Percentiles rank a stretch among this genome's conserved stretches.
These are phyloP conservation scores for Aspergillus fumigatiaffinis DNA, from an alignment of 2,329 filamentous ascomycete genomes.

Conservation along the genomic window DNA sequence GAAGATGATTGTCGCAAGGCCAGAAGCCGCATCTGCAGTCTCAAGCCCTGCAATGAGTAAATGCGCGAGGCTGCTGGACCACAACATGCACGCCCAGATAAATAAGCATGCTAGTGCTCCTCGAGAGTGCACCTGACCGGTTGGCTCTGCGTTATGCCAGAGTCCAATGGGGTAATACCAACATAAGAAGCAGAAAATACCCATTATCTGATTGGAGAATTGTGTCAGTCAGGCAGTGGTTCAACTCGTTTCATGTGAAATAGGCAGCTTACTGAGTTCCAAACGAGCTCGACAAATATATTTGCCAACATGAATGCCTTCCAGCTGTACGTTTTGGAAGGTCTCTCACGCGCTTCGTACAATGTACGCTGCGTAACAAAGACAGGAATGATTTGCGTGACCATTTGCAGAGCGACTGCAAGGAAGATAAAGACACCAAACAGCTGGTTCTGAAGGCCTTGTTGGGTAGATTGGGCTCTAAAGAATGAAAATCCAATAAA, in stretches of 20 bases:
- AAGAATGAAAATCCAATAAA: conserved; percentile 82
- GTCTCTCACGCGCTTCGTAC: conserved; percentile 55
- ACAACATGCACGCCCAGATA: conserved; percentile 62
- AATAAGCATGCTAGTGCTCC: conserved; percentile 62
- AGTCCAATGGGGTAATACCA: conserved; percentile 61
- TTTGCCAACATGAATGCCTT: conserved; percentile 65
- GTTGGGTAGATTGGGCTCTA: conserved; percentile 64
- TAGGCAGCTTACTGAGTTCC: conserved; percentile 31
- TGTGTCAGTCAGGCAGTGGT: too few species aligned
- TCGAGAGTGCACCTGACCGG: conserved; percentile 40
- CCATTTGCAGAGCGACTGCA: conserved; percentile 63
- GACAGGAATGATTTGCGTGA: conserved; percentile 51
- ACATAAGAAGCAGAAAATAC: conserved; percentile 53
- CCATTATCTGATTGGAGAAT: conserved; percentile 44
- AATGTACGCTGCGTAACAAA: conserved; percentile 54
- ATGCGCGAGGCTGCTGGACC: conserved; percentile 63
- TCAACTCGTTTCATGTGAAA: neutral
- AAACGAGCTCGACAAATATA: conserved; percentile 66
- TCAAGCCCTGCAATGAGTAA: conserved; percentile 55
- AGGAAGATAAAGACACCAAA: conserved; percentile 79
- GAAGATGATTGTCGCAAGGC: neutral
- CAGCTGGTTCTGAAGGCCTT: conserved; percentile 83
- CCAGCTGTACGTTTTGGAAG: conserved; percentile 69
- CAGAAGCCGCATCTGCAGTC: neutral
- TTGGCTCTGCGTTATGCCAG: conserved; percentile 30